Evolutionary conservation across 2,329 filamentous ascomycete species (phyloP).

Genomic region (Talaromyces rugulosus): DNA sequence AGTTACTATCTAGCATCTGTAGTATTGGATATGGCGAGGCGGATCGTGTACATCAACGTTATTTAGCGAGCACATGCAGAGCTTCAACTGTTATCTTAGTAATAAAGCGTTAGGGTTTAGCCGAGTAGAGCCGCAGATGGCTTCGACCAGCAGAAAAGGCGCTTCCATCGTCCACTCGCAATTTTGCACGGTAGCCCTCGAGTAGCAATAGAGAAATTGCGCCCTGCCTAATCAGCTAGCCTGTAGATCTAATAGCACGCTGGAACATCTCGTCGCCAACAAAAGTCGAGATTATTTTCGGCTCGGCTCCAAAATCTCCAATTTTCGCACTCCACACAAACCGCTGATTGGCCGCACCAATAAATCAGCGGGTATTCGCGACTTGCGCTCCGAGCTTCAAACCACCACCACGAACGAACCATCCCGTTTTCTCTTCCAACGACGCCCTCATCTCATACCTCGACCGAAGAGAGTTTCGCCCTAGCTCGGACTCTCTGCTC

Average conservation of each 20-base stretch:
- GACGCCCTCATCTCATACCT: neutral
- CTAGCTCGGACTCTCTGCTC: neutral
- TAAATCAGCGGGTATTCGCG: conserved; percentile 11
- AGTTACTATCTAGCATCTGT: neutral
- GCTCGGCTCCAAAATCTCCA: conserved; percentile 8
- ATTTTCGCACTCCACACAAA: conserved; percentile 17
- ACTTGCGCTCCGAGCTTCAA: conserved; percentile 4
- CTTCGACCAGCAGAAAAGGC: neutral
- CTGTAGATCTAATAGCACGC: neutral
- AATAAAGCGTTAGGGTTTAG: conserved; percentile 32
- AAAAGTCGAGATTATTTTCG: conserved; percentile 1
- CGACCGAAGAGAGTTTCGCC: neutral
- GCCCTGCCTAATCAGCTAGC: neutral
- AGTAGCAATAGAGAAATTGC: neutral
- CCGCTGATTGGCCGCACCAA: conserved; percentile 15
- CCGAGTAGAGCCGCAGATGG: conserved; percentile 30
- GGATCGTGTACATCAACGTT: neutral
- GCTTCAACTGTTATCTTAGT: neutral
- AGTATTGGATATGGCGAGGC: neutral
- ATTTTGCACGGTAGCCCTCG: neutral
- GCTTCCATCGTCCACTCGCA: neutral
- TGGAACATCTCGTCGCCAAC: neutral
- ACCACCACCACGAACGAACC: neutral
- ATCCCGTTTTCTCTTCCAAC: neutral
- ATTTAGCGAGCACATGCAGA: neutral